These are phyloP conservation scores for Ilyonectria mors-panacis DNA, from an alignment of 2,329 filamentous ascomycete genomes.

Conservation along the genomic window DNA sequence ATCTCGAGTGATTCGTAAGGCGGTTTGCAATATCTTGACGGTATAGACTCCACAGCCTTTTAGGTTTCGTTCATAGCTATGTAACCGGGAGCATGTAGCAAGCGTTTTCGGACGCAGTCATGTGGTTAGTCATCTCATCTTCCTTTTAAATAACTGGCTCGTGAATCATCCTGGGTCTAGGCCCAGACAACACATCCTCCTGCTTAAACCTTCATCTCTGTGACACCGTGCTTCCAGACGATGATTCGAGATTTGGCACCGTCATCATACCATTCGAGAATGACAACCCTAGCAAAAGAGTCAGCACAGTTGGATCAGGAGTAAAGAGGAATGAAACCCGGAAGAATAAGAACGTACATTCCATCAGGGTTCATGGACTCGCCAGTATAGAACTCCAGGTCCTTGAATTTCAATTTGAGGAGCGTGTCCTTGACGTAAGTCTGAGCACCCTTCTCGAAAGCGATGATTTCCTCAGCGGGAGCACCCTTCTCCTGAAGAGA, in stretches of 20 bases:
- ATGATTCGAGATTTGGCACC: conserved; percentile 91
- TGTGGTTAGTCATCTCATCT: conserved; percentile 41
- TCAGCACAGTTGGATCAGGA: conserved; percentile 17
- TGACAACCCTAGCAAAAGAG: conserved; percentile 75
- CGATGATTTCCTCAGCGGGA: conserved; percentile 76
- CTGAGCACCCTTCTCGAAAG: conserved; percentile 84
- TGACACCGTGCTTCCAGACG: conserved; percentile 95
- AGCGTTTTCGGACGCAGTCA: conserved; percentile 41
- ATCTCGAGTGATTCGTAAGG: not conserved
- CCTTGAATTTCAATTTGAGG: conserved; percentile 84
- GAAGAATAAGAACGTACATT: conserved; percentile 77
- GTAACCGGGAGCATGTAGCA: conserved; percentile 40
- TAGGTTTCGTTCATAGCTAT: conserved; percentile 42
- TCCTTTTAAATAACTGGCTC: conserved; percentile 35
- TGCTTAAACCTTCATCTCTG: conserved; percentile 90
- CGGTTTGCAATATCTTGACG: conserved; percentile 12
- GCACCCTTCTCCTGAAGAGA: conserved; percentile 75
- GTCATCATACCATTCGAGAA: conserved; percentile 98
- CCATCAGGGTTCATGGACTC: conserved; percentile 93
- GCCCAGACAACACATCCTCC: conserved; percentile 28
- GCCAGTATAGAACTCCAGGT: conserved; percentile 95
- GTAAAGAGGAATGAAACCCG: not conserved
- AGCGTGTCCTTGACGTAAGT: conserved; percentile 87
- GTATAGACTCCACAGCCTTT: conserved; percentile 32
- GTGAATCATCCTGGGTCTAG: conserved; percentile 35